phyloP scores from a whole-genome alignment of 176 grass and related monocot species.

The Melocanna baccifera region DNA sequence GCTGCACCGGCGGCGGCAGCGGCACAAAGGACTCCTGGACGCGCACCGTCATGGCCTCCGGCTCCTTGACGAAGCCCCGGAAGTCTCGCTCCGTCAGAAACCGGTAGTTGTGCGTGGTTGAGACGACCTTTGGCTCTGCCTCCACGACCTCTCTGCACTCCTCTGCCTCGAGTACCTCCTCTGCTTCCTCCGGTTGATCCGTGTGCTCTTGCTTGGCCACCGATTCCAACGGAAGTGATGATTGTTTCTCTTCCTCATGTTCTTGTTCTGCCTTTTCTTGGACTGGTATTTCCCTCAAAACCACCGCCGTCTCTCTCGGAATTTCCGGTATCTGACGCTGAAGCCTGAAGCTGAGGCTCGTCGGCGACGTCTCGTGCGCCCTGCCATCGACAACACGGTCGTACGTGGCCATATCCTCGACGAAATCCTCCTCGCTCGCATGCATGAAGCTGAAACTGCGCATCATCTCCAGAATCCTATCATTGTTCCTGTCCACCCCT shows the following conservation, averaged over 20 bases:
- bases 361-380: neutral
- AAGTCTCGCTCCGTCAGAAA: conserved; percentile 72
- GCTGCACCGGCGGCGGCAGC: neutral
- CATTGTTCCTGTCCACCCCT: neutral
- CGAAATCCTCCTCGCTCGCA: conserved; percentile 28
- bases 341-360: conserved; percentile 68
- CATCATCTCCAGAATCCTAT: conserved; percentile 50
- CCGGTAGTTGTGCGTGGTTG: conserved; percentile 55
- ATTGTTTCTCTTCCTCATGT: neutral
- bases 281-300: neutral
- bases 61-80: conserved; percentile 60
- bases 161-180: neutral
- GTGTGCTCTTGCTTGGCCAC: neutral
- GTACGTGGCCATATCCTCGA: neutral
- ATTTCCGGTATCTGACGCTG: conserved; percentile 47
- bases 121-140: neutral
- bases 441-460: conserved; percentile 55
- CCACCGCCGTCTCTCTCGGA: neutral
- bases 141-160: neutral
- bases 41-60: conserved; percentile 64
- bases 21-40: conserved; percentile 52
- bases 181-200: conserved; percentile 31
- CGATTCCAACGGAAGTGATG: neutral
- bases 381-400: neutral
- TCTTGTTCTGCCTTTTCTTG: neutral